Base-by-base conservation (phyloP, 2,329 filamentous ascomycete genomes). In the Ascochyta pisi region DNA sequence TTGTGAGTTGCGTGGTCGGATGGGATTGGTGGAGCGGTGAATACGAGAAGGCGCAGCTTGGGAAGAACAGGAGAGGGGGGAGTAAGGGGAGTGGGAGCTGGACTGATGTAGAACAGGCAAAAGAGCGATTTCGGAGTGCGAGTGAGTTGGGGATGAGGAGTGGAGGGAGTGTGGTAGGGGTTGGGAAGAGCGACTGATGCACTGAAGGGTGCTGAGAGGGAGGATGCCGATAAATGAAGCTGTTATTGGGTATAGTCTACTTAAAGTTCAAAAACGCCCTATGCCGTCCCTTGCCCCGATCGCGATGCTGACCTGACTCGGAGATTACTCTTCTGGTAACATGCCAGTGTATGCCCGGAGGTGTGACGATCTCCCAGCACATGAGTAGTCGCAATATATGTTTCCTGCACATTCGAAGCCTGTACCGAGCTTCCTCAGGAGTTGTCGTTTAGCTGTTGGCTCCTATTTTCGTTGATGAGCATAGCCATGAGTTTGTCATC, bases 131-230 rank as follows among this genome's bases (percentile, higher is more conserved):
- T 44, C 57, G 58, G 62, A 71, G 63, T 31, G 57, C 66, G 8
- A 65, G 71, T 26, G 69, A 73, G 50, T 43, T 73, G 48, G 68
- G 66, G 19, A 40, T 71, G n/a, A 52, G 62, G 45, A 56, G 60
- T 27, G 57, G 62, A 24, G 68, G 62, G 24, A 70, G 48, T 46
- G 66, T 73, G 19, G 66, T 73, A 7, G 71, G 70, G 13, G 60
- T 71, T 26, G 70, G 66, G 41, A 74, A 74, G 58, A 72, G 65
- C 58, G 71, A 74, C 65, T 74, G 51, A 66, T 19, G 13, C 12
- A 13, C 8, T n/a, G 15, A 16, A 35, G n/a, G 33, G 8, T 16
- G 33, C 15, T 6, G 6, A 3, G 8, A 35, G 15, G 8, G 15
- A 9, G n/a, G 33, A 16, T 9, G 9, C 7, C 2, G 33, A 16